phyloP scores from a whole-genome alignment of 139 green algal genomes.

The Chlorella sp. region DNA sequence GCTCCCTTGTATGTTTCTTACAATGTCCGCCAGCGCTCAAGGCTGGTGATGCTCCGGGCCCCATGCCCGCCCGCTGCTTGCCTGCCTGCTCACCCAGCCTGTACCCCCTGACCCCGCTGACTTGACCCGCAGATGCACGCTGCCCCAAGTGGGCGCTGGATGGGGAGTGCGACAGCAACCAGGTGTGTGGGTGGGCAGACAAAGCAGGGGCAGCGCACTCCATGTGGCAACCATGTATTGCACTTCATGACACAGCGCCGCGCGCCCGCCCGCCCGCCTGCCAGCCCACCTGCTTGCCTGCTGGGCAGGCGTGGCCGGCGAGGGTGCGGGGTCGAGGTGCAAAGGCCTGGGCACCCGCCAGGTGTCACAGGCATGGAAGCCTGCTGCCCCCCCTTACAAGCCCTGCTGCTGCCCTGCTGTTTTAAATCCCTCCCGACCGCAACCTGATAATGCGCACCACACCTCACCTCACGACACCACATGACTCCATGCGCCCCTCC shows the following conservation, averaged over 20 bases:
- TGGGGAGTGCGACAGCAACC: constrained; percentile 31
- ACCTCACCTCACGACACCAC: not conserved
- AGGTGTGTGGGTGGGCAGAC: not conserved
- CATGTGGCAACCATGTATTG: not conserved
- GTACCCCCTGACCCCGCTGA: no score
- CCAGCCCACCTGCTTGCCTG: no score
- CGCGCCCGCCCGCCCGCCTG: no score
- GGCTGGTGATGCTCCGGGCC: no score
- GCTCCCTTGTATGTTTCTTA: not conserved
- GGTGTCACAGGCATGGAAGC: no score
- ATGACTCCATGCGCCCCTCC: no score
- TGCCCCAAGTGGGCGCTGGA: not conserved
- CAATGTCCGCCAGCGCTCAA: no score
- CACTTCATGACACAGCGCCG: not conserved
- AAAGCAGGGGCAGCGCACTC: not conserved
- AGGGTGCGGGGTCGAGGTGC: no score
- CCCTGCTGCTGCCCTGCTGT: not conserved
- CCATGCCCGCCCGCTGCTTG: not conserved
- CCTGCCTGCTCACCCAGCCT: not conserved
- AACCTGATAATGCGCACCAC: not conserved
- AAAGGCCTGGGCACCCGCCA: no score
- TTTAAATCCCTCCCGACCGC: not conserved
- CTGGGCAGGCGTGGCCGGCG: no score
- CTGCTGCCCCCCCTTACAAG: not conserved
- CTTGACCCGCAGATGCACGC: not conserved